A percentile compares a stretch with the other conserved stretches of the same genome.
Conservation (phyloP, 768 basidiomycete species). For the Pleurotus giganteus region DNA sequence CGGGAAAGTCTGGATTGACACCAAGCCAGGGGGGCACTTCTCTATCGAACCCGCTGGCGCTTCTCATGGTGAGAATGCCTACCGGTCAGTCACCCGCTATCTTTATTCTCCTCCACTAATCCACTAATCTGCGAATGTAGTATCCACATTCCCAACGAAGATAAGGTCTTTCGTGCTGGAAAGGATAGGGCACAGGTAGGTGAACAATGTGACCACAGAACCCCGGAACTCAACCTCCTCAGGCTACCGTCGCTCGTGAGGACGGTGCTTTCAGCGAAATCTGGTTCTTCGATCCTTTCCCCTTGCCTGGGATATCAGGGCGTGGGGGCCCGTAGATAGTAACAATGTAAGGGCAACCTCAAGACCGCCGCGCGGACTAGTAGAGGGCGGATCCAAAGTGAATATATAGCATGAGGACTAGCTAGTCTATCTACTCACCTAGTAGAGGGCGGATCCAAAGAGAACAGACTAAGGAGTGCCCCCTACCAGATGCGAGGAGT, state of each 20-base stretch:
- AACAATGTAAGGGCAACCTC: too few species aligned
- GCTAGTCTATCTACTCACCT: too few species aligned
- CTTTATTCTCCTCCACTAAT: background rate
- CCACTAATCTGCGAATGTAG: background rate
- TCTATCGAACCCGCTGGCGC: background rate
- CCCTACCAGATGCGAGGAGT: too few species aligned
- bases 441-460: too few species aligned
- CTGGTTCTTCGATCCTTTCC: background rate
- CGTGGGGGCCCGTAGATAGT: too few species aligned
- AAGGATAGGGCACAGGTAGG: background rate
- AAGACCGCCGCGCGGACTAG: too few species aligned
- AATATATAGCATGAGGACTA: too few species aligned
- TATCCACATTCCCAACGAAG: background rate
- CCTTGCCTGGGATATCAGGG: too few species aligned
- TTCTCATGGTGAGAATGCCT: background rate
- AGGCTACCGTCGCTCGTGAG: background rate
- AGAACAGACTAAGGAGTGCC: too few species aligned
- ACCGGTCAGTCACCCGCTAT: background rate
- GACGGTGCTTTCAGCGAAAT: background rate
- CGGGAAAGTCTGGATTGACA: background rate
- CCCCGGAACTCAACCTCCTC: background rate
- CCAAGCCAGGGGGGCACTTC: background rate
- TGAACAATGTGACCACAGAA: background rate
- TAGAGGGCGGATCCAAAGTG: too few species aligned
- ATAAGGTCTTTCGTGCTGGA: background rate